These are phyloP conservation scores for Suillus sp. DNA, from an alignment of 768 basidiomycete species.

Conservation along the genomic window DNA sequence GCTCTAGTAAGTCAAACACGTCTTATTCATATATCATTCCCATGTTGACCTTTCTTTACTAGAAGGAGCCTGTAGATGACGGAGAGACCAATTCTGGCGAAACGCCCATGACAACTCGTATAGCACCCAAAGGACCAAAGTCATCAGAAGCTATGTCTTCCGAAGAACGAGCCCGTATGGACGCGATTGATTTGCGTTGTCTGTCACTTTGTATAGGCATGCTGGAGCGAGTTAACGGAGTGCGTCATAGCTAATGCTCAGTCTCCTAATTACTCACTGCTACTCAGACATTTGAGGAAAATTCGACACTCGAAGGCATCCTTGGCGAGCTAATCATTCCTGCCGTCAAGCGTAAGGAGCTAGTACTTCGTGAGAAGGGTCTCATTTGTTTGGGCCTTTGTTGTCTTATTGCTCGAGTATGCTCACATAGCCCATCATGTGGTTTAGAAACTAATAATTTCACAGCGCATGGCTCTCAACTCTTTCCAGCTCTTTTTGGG, in stretches of 20 bases:
- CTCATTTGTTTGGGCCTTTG: constrained; percentile 72
- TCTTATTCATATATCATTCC: constrained; percentile 8
- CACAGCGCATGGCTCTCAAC: constrained; percentile 37
- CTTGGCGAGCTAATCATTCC: constrained; percentile 87
- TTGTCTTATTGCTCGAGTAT: constrained; percentile 66
- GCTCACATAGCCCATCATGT: not conserved
- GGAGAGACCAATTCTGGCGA: constrained; percentile 37
- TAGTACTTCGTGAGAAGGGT: constrained; percentile 62
- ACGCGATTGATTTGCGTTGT: constrained; percentile 73
- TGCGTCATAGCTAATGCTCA: constrained; percentile 38
- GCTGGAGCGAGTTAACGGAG: constrained; percentile 84
- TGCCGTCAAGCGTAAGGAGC: constrained; percentile 85
- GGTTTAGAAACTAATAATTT: not conserved
- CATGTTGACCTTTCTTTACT: not conserved
- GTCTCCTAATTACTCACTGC: not conserved
- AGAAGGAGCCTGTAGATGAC: constrained; percentile 34
- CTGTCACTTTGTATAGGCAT: constrained; percentile 77
- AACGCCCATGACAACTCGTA: constrained; percentile 27
- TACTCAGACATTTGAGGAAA: constrained; percentile 58
- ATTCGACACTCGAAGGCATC: constrained; percentile 67
- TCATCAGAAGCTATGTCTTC: constrained; percentile 48
- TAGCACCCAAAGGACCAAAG: constrained; percentile 33
- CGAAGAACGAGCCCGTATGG: constrained; percentile 59
- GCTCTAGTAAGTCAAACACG: constrained; percentile 29
- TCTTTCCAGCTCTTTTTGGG: constrained; percentile 82